Evolutionary conservation across 306 rosid species (phyloP).

Genomic region (Trichosanthes cucumerina): DNA sequence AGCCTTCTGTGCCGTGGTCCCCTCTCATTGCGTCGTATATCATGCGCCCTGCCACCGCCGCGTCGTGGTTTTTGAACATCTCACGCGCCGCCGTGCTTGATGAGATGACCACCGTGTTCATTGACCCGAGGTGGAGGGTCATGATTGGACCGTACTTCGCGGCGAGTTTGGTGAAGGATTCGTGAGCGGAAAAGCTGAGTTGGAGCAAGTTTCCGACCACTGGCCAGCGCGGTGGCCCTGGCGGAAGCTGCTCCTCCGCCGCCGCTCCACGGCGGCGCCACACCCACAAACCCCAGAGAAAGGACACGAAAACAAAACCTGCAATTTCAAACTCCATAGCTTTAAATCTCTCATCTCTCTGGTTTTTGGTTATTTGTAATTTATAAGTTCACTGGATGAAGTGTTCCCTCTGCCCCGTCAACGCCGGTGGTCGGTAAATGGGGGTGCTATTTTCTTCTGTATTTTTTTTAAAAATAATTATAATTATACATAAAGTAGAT

Average conservation of each 20-base stretch:
- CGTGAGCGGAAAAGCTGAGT: slow-evolving; percentile 51
- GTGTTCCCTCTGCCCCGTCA: no score
- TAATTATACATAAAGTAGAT: no score
- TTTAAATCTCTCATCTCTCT: background rate
- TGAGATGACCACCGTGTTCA: slow-evolving; percentile 70
- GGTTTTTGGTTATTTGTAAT: background rate
- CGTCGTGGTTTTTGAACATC: slow-evolving; percentile 65
- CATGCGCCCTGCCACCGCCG: slow-evolving; percentile 53
- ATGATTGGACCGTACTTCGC: slow-evolving; percentile 63
- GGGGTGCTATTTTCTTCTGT: no score
- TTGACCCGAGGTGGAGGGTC: slow-evolving; percentile 72
- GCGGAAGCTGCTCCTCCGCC: slow-evolving; percentile 46
- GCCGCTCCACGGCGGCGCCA: background rate
- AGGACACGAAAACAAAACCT: slow-evolving; percentile 3
- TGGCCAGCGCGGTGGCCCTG: slow-evolving; percentile 69
- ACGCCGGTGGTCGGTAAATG: no score
- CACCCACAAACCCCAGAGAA: slow-evolving; percentile 26
- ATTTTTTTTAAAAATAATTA: no score
- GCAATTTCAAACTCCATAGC: background rate
- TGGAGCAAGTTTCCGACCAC: slow-evolving; percentile 66
- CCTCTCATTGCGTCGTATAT: slow-evolving; percentile 82
- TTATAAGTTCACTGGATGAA: background rate
- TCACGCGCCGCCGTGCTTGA: slow-evolving; percentile 41
- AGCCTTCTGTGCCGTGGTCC: slow-evolving; percentile 41
- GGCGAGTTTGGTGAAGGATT: slow-evolving; percentile 45